Evolutionary conservation across 768 basidiomycete genomes (phyloP).

Genomic region (Tulasnella calospora): DNA sequence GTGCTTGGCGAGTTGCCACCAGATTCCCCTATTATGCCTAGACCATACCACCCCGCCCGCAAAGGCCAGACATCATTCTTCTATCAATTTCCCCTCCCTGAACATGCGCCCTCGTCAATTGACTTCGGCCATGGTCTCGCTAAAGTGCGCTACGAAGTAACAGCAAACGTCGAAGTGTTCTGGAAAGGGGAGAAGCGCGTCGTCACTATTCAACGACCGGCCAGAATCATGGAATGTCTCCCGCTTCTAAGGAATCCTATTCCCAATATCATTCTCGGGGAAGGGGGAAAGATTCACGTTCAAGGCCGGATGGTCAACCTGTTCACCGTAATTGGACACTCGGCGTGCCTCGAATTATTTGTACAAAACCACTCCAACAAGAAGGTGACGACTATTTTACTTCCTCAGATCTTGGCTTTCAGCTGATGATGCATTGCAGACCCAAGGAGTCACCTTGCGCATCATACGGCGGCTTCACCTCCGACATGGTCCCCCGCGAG

Average conservation of each 20-base stretch:
- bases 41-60: constrained; percentile 65
- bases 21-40: constrained; percentile 57
- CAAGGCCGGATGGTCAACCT: constrained; percentile 63
- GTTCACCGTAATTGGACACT: constrained; percentile 60
- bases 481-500: constrained; percentile 39
- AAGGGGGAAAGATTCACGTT: constrained; percentile 74
- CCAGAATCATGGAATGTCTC: constrained; percentile 60
- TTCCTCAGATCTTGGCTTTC: neutral
- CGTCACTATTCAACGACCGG: constrained; percentile 55
- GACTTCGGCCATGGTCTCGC: constrained; percentile 67
- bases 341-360: constrained; percentile 66
- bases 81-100: constrained; percentile 69
- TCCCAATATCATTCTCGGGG: constrained; percentile 54
- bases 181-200: constrained; percentile 72
- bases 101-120: constrained; percentile 63
- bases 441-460: constrained; percentile 57
- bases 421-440: constrained; percentile 42
- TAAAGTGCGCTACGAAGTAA: constrained; percentile 63
- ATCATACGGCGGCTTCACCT: constrained; percentile 59
- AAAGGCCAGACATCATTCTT: constrained; percentile 72
- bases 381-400: constrained; percentile 48
- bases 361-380: constrained; percentile 78
- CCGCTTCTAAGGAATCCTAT: constrained; percentile 31
- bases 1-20: constrained; percentile 54
- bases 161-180: constrained; percentile 62